Evolutionary conservation across 345 rosid genomes (phyloP).

Genomic region (Pistacia integerrima): DNA sequence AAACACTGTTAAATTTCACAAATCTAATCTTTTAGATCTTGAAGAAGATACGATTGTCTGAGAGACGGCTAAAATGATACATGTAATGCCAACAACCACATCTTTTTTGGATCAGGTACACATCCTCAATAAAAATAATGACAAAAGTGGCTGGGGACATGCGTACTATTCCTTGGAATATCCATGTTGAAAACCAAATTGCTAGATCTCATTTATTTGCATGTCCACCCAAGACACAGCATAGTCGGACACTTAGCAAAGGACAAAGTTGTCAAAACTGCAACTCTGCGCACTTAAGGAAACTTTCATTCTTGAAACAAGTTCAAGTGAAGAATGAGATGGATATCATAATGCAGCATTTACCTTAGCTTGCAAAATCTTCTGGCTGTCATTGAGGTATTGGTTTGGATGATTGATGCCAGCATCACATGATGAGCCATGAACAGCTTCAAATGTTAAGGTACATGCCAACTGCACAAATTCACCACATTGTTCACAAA

Average conservation of each 20-base stretch:
- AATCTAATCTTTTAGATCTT: neutral
- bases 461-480: conserved; percentile 85
- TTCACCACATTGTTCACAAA: conserved; percentile 13
- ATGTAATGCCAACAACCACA: neutral
- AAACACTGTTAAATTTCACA: neutral
- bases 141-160: neutral
- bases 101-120: neutral
- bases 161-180: neutral
- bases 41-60: neutral
- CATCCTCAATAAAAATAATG: neutral
- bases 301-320: neutral
- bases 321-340: conserved; percentile 3
- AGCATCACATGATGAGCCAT: conserved; percentile 64
- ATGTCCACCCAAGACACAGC: neutral
- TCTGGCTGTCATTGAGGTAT: conserved; percentile 81
- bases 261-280: neutral
- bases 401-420: conserved; percentile 96
- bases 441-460: conserved; percentile 79
- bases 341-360: conserved; percentile 21
- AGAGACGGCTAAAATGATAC: neutral
- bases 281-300: neutral
- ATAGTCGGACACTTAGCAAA: neutral
- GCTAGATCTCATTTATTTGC: neutral
- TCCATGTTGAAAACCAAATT: neutral
- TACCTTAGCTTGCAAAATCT: conserved; percentile 68